Evolutionary conservation across 768 basidiomycete genomes (phyloP), one percentile per base, ranked within the genome.

Genomic region (Imleria badia): DNA sequence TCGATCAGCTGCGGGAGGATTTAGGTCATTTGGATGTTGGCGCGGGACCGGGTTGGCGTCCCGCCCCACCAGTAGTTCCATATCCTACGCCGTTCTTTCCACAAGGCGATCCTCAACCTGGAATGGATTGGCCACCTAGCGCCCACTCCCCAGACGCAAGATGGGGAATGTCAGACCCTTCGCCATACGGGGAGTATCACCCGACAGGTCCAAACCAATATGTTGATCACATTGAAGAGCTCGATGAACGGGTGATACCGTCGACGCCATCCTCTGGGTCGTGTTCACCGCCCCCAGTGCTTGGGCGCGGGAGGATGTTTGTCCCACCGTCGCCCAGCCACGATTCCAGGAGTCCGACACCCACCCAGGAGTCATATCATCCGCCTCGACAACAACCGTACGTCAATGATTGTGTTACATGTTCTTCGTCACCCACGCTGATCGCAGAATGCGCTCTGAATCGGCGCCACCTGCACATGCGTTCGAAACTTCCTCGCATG

Each of bases 71-170:
- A n/a, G n/a, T n/a, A n/a, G n/a, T n/a, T n/a, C n/a, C n/a, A n/a
- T n/a, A n/a, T n/a, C n/a, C n/a, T n/a, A n/a, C n/a, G n/a, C n/a
- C n/a, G n/a, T n/a, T n/a, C n/a, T n/a, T n/a, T n/a, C n/a, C n/a
- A n/a, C n/a, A n/a, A n/a, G n/a, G n/a, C 71, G 1, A 67, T 69
- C 7, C 48, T 69, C n/a, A n/a, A 35, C 69, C 67, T 48, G 20
- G 10, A n/a, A 29, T 45, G 15, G 48, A 41, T 7, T 54, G 47
- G 12, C 45, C 58, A 22, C 60, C 60, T 12, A 26, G 34, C 8
- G 14, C 29, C 15, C 41, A 43, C 9, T 47, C 45, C 3, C 71
- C 69, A 4, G 69, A 72, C 26, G 38, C 4, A 10, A 55, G 56
- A 17, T 58, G 60, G 62, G 30, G 33, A 19, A 56, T 71, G 67